Base-by-base conservation (phyloP, 2,329 filamentous ascomycete species). In the Setomelanomma holmii region DNA sequence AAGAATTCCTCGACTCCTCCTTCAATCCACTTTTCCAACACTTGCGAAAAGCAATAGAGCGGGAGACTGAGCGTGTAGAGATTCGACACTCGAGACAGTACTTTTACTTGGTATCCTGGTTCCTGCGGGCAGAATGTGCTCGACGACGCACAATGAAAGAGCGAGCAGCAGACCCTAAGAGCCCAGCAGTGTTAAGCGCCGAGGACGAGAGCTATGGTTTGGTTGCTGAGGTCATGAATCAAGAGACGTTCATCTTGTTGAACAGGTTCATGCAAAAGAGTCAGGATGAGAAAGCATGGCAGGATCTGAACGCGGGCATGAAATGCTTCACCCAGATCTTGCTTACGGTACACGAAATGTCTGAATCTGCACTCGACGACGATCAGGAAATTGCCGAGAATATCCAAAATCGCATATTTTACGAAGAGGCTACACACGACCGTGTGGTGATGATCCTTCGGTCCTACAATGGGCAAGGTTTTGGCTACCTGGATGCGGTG, bases 301-400 rank as follows among this genome's bases (percentile, higher is more conserved):
- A 86, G 48, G 90, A 96, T 63, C 76, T 98, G 14, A 90, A 92
- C 49, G 89, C 93, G 0, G 88, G 90, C 41, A 95, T 98, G 87
- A 88, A 90, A 49, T 97, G 93, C 70, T 96, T 97, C 69, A 98
- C 93, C 0, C 93, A 98, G 69, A 95, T 98, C 60, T 80, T 96
- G 17, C 82, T 96, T 21, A 96, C 93, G 0, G 89, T 98, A 2
- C 92, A 96, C 66, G 91, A 96, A 55, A 98, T 99, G 93, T 82
- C 87, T 1, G 86, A 89, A 40, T 95, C 91, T 1, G 83, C 85
- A 1, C 84, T 90, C 23, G 93, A 97, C 57, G 93, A 97, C n/a
- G 91, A 99, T 61, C 89, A 96, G 69, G 95, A 98, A 64, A 98
- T 99, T 71, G 93, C 95, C 0, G 93, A 99, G 71, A 99, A 99